Base-by-base conservation (phyloP, 768 basidiomycete genomes). In the Termitomyces sp. region DNA sequence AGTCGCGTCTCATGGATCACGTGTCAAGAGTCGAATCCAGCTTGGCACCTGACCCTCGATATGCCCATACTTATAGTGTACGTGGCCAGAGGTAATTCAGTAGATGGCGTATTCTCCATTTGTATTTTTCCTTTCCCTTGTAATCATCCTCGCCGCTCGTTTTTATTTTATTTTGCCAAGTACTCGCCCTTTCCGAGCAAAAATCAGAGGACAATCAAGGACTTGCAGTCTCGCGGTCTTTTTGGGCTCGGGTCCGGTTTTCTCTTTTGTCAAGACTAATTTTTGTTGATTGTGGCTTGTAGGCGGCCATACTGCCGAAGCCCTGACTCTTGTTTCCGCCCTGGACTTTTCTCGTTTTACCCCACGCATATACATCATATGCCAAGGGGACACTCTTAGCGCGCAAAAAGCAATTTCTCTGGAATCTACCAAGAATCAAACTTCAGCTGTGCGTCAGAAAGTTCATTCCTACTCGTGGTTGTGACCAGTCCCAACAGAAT, bases 241-340 rank as follows among this genome's bases (percentile, higher is more conserved):
- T 64, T 81, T 98, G 12, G 96, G 96, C 55, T 98, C 96, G 67
- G 95, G 95, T 90, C 64, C 65, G 77, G 21, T 54, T 40, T 15
- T 49, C 35, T 28, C 19, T n/a, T n/a, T 38, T n/a, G 5, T 49
- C 5, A 21, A 48, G 44, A 10, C 35, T 41, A 17, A 19, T 34
- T 26, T 38, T 54, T 19, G 55, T 54, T 7, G 43, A 58, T 41
- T 59, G 56, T 52, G 19, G 51, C 45, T 42, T 37, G 34, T 65
- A 98, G 96, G 97, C 44, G 97, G 97, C 0, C 97, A 99, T 71
- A 97, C 94, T 15, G 84, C 80, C 58, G 97, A 99, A 75, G 88
- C 87, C 42, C 69, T 96, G 59, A 74, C 78, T 34, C 76, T 98
- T 26, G 54, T 90, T 26, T 87, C 86, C 2, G 72, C 84, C 12